phyloP scores from a whole-genome alignment of 2,329 filamentous ascomycete species.

The Boeremia exigua region DNA sequence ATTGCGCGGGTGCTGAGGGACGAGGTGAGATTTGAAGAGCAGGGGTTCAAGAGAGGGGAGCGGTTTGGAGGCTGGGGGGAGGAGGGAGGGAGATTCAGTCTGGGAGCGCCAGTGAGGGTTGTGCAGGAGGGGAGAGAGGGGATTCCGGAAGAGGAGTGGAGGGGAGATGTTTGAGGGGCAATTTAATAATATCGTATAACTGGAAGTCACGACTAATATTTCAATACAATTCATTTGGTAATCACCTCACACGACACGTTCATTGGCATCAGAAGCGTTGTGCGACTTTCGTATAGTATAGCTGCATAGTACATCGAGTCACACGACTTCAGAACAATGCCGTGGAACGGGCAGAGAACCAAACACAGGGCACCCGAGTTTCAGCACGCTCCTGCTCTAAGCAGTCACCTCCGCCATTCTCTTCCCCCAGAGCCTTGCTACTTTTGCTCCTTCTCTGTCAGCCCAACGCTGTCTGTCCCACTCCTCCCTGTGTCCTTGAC shows the following conservation, averaged over 20 bases:
- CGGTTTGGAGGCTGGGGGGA: constrained; percentile 7
- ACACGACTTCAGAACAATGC: too few species aligned
- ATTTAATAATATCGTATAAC: background rate
- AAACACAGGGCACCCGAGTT: too few species aligned
- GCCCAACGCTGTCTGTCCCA: constrained; percentile 31
- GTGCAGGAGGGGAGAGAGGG: constrained; percentile 1
- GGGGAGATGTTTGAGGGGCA: background rate
- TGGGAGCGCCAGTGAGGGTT: constrained; percentile 9
- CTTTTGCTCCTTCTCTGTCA: constrained; percentile 24
- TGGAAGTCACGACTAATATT: too few species aligned
- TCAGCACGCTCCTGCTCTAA: too few species aligned
- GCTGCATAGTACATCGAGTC: too few species aligned
- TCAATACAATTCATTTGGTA: too few species aligned
- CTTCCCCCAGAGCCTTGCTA: too few species aligned
- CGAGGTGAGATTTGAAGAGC: constrained; percentile 7
- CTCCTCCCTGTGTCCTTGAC: constrained; percentile 39
- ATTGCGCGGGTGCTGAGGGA: constrained; percentile 17
- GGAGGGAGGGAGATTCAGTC: constrained; percentile 1
- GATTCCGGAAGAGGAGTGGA: constrained; percentile 1
- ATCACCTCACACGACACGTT: too few species aligned
- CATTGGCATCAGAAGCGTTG: too few species aligned
- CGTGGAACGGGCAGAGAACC: too few species aligned
- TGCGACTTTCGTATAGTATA: too few species aligned
- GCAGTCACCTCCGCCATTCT: too few species aligned
- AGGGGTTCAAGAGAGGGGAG: constrained; percentile 8